Conservation (phyloP, 306 rosid species). For the Gynostemma pentaphyllum region DNA sequence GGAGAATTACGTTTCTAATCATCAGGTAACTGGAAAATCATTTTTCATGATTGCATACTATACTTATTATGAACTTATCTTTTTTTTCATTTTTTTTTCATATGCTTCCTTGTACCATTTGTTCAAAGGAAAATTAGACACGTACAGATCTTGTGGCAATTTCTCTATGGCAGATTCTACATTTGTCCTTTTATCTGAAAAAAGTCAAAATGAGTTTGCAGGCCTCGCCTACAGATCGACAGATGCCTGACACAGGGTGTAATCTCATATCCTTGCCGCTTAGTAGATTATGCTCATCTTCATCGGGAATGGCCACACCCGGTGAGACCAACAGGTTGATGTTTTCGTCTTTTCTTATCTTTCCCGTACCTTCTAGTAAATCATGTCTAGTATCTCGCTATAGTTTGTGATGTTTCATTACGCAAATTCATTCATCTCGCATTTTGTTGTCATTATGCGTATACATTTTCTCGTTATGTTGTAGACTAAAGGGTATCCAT, state of each 20-base stretch:
- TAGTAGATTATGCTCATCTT: slow-evolving; percentile 4
- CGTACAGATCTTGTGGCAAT: not conserved
- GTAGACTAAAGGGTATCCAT: not conserved
- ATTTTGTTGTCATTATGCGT: not conserved
- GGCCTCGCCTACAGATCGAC: not conserved
- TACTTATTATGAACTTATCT: not conserved
- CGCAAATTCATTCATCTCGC: not conserved
- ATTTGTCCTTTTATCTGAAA: not conserved
- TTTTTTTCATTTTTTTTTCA: not conserved
- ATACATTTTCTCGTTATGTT: not conserved
- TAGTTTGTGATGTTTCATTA: not conserved
- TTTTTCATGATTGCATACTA: not conserved
- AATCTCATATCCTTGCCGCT: not conserved
- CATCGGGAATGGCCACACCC: not conserved
- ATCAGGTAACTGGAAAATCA: not conserved
- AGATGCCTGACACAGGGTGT: not conserved
- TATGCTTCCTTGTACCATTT: not conserved
- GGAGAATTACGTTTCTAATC: not conserved
- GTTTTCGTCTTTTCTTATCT: not conserved
- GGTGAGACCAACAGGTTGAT: not conserved
- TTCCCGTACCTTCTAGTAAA: not conserved
- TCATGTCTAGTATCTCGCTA: not conserved
- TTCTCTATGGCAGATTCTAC: not conserved
- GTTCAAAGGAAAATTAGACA: not conserved
- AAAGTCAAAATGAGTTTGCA: not conserved